Conservation (phyloP, 805 yeast genomes). For the Spathaspora sp. region DNA sequence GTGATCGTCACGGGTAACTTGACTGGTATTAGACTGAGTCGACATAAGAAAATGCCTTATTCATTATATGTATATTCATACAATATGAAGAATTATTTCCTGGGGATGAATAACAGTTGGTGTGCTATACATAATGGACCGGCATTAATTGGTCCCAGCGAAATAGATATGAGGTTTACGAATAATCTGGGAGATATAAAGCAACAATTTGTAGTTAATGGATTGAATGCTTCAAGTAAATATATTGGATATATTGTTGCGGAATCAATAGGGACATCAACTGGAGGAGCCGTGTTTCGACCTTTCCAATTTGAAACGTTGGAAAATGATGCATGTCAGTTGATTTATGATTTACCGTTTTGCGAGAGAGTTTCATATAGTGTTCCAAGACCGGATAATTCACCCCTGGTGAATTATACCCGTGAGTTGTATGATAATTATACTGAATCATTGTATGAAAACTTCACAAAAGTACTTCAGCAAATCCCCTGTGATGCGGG, state of each 20-base stretch:
- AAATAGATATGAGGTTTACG: constrained; percentile 35
- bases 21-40: constrained; percentile 10
- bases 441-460: constrained; percentile 53
- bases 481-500: constrained; percentile 73
- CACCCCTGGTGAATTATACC: constrained; percentile 4
- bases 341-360: constrained; percentile 71
- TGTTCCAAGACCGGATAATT: constrained; percentile 54
- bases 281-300: constrained; percentile 64
- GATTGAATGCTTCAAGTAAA: constrained; percentile 54
- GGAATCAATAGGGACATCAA: constrained; percentile 23
- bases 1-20: constrained; percentile 60
- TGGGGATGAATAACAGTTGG: constrained; percentile 51
- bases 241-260: constrained; percentile 62
- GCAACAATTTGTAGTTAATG: constrained; percentile 61
- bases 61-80: constrained; percentile 47
- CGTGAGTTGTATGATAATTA: constrained; percentile 55
- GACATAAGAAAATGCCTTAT: constrained; percentile 14
- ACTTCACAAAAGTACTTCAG: constrained; percentile 73
- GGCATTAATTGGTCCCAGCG: constrained; percentile 18
- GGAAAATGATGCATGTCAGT: constrained; percentile 56
- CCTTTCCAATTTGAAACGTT: constrained; percentile 57
- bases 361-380: constrained; percentile 84
- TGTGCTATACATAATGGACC: constrained; percentile 67
- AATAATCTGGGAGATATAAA: constrained; percentile 45
- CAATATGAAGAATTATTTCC: constrained; percentile 31